Percentiles rank a stretch among this genome's conserved stretches.
phyloP scores from a whole-genome alignment of 495 filamentous ascomycete species.

The Aspergillus bridgeri region DNA sequence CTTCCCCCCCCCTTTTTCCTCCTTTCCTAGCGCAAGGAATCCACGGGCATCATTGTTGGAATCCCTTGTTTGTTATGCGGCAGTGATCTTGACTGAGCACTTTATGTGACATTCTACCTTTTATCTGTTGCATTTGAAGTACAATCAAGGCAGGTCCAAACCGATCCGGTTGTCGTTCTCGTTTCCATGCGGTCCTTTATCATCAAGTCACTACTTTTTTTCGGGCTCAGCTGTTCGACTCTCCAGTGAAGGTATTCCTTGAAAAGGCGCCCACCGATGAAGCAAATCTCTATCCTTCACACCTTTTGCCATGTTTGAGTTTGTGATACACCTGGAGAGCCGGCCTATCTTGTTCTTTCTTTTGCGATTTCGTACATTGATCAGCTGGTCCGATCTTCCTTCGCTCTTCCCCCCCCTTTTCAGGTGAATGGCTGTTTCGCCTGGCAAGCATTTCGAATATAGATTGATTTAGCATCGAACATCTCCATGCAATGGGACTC shows the following conservation, averaged over 20 bases:
- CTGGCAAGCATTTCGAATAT: not conserved
- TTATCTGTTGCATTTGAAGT: constrained; percentile 21
- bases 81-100: constrained; percentile 28
- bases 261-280: not conserved
- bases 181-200: not conserved
- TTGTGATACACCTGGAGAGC: not conserved
- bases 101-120: constrained; percentile 19
- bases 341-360: constrained; percentile 6
- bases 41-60: constrained; percentile 14
- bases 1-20: constrained; percentile 11
- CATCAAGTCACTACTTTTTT: constrained; percentile 2
- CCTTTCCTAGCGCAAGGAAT: constrained; percentile 13
- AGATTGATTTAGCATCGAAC: not conserved
- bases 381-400: constrained; percentile 22
- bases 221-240: constrained; percentile 1
- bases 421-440: not conserved
- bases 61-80: constrained; percentile 15
- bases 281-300: not conserved
- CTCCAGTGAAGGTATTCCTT: not conserved
- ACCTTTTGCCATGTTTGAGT: not conserved
- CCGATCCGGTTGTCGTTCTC: not conserved
- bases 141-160: constrained; percentile 24
- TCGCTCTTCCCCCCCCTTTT: not conserved
- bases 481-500: not conserved
- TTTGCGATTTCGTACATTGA: constrained; percentile 1